A percentile compares a stretch with the other conserved stretches of the same genome.
Conservation (phyloP, 139 green algal species). For the Coccomyxa sp. region DNA sequence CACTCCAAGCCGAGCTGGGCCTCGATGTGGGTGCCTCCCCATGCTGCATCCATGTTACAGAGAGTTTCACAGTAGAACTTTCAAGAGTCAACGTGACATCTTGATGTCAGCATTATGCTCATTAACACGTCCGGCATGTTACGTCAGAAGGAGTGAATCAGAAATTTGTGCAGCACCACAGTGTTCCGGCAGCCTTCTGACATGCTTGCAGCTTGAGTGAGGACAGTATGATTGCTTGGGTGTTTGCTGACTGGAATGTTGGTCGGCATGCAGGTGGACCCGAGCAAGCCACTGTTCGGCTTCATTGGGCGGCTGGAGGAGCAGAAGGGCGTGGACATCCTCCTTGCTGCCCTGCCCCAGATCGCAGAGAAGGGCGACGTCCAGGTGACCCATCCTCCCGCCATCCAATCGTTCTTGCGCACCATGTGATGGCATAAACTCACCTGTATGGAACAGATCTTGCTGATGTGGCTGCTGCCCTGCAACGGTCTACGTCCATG, state of each 20-base stretch:
- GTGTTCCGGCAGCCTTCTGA: too few species aligned
- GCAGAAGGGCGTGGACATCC: constrained; percentile 98
- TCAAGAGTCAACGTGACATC: too few species aligned
- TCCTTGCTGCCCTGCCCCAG: constrained; percentile 81
- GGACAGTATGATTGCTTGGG: background rate
- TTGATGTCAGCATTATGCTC: too few species aligned
- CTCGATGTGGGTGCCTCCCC: constrained; percentile 41
- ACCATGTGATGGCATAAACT: background rate
- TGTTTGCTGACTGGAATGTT: background rate
- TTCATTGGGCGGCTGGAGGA: constrained; percentile 96
- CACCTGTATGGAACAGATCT: background rate
- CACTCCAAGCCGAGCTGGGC: constrained; percentile 71
- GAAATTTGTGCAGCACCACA: too few species aligned
- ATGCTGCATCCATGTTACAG: background rate
- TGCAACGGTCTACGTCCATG: too few species aligned
- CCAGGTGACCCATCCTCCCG: constrained; percentile 38
- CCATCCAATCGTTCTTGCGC: too few species aligned
- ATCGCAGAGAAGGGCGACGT: constrained; percentile 48
- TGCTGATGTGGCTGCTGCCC: too few species aligned
- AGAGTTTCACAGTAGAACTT: too few species aligned
- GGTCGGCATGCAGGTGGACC: constrained; percentile 47
- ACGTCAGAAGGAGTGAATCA: too few species aligned
- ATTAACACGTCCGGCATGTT: too few species aligned
- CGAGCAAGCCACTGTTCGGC: constrained; percentile 74
- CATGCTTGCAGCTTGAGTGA: background rate